Conservation (phyloP, 768 basidiomycete genomes). For the Podaxis sp. region DNA sequence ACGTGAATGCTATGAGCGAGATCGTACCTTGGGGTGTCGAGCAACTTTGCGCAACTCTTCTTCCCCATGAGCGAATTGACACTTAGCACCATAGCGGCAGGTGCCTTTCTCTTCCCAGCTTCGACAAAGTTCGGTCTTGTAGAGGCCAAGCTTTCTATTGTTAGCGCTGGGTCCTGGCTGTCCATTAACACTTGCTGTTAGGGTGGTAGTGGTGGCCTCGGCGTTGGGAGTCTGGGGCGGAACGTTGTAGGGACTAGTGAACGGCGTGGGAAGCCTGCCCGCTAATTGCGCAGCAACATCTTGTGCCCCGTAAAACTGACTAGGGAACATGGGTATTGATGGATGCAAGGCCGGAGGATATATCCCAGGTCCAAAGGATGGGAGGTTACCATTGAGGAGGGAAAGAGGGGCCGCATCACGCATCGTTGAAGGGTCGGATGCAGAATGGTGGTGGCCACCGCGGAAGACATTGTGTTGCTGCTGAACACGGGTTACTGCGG, state of each 20-base stretch:
- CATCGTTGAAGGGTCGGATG: conserved; percentile 75
- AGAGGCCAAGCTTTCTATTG: conserved; percentile 85
- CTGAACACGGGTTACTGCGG: conserved; percentile 71
- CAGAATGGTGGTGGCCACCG: conserved; percentile 73
- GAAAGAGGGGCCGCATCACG: conserved; percentile 69
- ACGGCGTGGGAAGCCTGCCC: conserved; percentile 62
- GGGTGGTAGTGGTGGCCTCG: conserved; percentile 36
- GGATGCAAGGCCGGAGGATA: conserved; percentile 47
- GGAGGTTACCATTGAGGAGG: conserved; percentile 52
- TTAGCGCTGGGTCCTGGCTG: conserved; percentile 80
- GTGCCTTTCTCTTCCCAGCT: conserved; percentile 92
- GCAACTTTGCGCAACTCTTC: conserved; percentile 82
- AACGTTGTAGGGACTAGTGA: conserved; percentile 45
- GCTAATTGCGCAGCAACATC: conserved; percentile 59
- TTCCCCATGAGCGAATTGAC: conserved; percentile 92
- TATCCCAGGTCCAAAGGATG: conserved; percentile 53
- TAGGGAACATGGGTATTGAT: conserved; percentile 61
- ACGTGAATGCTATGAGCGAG: conserved; percentile 7
- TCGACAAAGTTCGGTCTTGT: conserved; percentile 87
- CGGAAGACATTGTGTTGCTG: conserved; percentile 76
- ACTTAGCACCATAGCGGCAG: conserved; percentile 84
- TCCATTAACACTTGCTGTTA: conserved; percentile 33
- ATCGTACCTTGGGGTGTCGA: conserved; percentile 80
- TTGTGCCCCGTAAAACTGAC: conserved; percentile 62
- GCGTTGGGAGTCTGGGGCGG: conserved; percentile 24